Conservation (phyloP, 2,329 filamentous ascomycete genomes). For the Aspergillus costaricaensis region DNA sequence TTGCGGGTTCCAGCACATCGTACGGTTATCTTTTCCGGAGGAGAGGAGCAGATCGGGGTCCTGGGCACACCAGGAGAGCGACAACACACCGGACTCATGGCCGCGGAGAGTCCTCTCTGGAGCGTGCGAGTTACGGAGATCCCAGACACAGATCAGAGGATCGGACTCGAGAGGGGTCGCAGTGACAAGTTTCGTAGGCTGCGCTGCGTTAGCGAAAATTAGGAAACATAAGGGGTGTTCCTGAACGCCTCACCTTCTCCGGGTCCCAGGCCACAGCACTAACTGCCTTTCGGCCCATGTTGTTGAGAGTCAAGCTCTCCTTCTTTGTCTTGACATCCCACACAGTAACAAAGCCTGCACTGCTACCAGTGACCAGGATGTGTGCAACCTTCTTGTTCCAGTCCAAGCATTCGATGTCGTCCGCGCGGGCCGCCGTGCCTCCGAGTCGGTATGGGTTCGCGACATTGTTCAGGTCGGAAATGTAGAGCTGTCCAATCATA, state of each 20-base stretch:
- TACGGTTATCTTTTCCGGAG: conserved; percentile 94
- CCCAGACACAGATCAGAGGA: conserved; percentile 89
- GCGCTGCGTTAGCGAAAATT: conserved; percentile 20
- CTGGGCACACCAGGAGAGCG: conserved; percentile 91
- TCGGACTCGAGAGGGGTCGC: conserved; percentile 86
- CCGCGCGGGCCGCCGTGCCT: conserved; percentile 81
- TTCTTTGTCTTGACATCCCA: conserved; percentile 99
- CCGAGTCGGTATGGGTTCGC: conserved; percentile 86
- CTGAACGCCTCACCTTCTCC: conserved; percentile 61
- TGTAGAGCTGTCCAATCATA: conserved; percentile 62
- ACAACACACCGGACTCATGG: conserved; percentile 93
- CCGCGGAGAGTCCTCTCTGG: conserved; percentile 82
- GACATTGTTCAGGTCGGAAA: conserved; percentile 91
- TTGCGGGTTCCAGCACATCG: conserved; percentile 93
- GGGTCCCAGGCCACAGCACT: conserved; percentile 98
- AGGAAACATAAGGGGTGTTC: neutral
- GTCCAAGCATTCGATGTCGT: conserved; percentile 93
- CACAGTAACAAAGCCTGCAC: conserved; percentile 91
- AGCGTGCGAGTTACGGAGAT: conserved; percentile 92
- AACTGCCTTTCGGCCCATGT: conserved; percentile 82
- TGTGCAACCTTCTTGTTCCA: conserved; percentile 99
- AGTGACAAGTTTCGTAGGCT: conserved; percentile 87
- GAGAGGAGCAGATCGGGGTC: conserved; percentile 88
- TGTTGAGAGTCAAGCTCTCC: conserved; percentile 91
- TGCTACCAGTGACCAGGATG: conserved; percentile 91